Evolutionary conservation across 257 asterid species (phyloP), one percentile per base, ranked within the genome.

Genomic region (Eucommia ulmoides): DNA sequence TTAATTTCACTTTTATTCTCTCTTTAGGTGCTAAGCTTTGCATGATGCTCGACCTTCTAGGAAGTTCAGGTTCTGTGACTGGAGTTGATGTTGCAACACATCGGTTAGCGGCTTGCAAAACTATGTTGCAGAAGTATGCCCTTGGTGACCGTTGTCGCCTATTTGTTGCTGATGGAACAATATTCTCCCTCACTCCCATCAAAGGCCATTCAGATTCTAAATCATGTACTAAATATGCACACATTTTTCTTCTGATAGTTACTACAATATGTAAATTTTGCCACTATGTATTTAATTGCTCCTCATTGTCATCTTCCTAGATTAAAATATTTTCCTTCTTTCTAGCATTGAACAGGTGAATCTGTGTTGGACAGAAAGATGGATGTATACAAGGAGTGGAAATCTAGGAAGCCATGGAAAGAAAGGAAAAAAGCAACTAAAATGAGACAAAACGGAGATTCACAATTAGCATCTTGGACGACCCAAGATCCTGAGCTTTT

Each of bases 151-250:
- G 49, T 35, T 89, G 92, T 45, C 88, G 98, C 41, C 96, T 83
- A 50, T 85, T 85, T 73, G 94, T 80, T 61, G 96, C 96, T 21
- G 96, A 89, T 73, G 98, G 98, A 33, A 76, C 98, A 23, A 66
- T 69, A 21, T 85, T 89, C 67, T 78, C 94, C 49, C 74, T 82
- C 60, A 58, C 66, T 56, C 94, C 96, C 26, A 51, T 55, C 51
- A 66, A 78, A 70, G 68, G 38, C 50, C 62, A 52, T 53, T 51
- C 76, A 42, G 60, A 55, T 53, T 66, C 66, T 58, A 50, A 49
- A 59, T 64, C 77, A 70, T 60, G 77, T 77, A 69, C 57, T 64
- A 60, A n/a, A n/a, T n/a, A n/a, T n/a, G n/a, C n/a, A n/a, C n/a
- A n/a, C n/a, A n/a, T n/a, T n/a, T n/a, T n/a, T n/a, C n/a, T n/a